Conservation (phyloP, 2,329 filamentous ascomycete species). For the Clonostachys sp. region DNA sequence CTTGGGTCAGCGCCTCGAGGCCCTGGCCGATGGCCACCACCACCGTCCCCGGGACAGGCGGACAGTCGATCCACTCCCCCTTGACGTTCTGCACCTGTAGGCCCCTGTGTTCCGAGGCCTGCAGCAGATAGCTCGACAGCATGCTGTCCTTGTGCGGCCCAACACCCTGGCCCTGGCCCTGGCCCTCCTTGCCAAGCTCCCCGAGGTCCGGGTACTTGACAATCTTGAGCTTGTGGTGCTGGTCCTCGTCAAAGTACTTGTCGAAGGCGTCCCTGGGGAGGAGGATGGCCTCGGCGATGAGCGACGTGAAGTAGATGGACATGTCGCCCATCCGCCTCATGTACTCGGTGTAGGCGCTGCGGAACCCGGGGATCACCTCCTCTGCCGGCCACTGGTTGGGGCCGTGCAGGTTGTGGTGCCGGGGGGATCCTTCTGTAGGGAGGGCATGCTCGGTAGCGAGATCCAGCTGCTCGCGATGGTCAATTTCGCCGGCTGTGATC, state of each 20-base stretch:
- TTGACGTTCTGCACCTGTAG: slow-evolving; percentile 78
- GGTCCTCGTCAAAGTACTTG: slow-evolving; percentile 66
- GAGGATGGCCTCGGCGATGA: slow-evolving; percentile 80
- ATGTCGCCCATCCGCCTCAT: slow-evolving; percentile 71
- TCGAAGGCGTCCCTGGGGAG: slow-evolving; percentile 66
- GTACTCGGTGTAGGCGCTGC: slow-evolving; percentile 66
- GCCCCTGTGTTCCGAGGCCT: slow-evolving; percentile 70
- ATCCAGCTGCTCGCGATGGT: slow-evolving; percentile 85
- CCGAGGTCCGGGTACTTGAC: slow-evolving; percentile 76
- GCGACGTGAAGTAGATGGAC: slow-evolving; percentile 68
- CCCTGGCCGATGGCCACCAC: slow-evolving; percentile 88
- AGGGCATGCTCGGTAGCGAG: slow-evolving; percentile 73
- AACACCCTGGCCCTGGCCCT: slow-evolving; percentile 52
- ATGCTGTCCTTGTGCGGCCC: slow-evolving; percentile 84
- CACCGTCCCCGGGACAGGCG: slow-evolving; percentile 69
- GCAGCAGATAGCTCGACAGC: slow-evolving; percentile 76
- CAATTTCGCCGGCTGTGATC: slow-evolving; percentile 68
- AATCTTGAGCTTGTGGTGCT: slow-evolving; percentile 87
- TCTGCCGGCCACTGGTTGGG: slow-evolving; percentile 76
- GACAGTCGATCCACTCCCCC: slow-evolving; percentile 79
- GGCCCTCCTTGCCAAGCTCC: slow-evolving; percentile 45
- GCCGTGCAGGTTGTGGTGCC: slow-evolving; percentile 72
- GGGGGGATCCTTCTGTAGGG: slow-evolving; percentile 57
- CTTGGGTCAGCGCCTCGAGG: slow-evolving; percentile 77
- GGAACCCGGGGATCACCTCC: slow-evolving; percentile 60